phyloP scores from a whole-genome alignment of 805 yeast species.

The Sungouiella thailandica region DNA sequence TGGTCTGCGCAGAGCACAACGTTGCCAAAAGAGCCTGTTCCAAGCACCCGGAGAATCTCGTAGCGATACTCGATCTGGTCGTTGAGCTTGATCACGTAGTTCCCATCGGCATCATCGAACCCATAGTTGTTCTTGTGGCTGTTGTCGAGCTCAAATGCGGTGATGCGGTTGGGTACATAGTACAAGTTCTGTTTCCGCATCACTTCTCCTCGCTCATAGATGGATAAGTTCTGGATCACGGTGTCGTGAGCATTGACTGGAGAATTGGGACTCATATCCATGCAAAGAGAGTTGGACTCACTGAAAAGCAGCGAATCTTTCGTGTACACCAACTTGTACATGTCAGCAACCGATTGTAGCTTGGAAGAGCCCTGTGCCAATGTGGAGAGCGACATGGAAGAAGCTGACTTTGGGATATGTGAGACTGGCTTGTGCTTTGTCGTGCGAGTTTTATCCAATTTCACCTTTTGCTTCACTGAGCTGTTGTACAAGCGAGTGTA shows the following conservation, averaged over 20 bases:
- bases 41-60: constrained; percentile 54
- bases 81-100: constrained; percentile 48
- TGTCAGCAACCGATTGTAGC: constrained; percentile 11
- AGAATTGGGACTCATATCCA: neutral
- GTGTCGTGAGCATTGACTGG: constrained; percentile 3
- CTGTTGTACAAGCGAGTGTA: constrained; percentile 9
- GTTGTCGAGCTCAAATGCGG: constrained; percentile 9
- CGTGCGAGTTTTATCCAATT: neutral
- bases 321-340: constrained; percentile 18
- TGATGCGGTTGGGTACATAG: constrained; percentile 39
- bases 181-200: constrained; percentile 44
- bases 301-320: constrained; percentile 27
- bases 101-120: constrained; percentile 66
- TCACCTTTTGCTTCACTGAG: neutral
- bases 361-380: constrained; percentile 5
- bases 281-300: constrained; percentile 3
- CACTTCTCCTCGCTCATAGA: constrained; percentile 61
- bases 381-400: neutral
- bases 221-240: constrained; percentile 27
- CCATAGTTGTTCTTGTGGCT: constrained; percentile 52
- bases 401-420: neutral
- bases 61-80: constrained; percentile 79
- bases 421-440: neutral
- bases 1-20: constrained; percentile 70
- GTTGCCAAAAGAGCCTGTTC: constrained; percentile 80